phyloP scores from a whole-genome alignment of 352 stramenopile species.

The Pythium phragmitis region DNA sequence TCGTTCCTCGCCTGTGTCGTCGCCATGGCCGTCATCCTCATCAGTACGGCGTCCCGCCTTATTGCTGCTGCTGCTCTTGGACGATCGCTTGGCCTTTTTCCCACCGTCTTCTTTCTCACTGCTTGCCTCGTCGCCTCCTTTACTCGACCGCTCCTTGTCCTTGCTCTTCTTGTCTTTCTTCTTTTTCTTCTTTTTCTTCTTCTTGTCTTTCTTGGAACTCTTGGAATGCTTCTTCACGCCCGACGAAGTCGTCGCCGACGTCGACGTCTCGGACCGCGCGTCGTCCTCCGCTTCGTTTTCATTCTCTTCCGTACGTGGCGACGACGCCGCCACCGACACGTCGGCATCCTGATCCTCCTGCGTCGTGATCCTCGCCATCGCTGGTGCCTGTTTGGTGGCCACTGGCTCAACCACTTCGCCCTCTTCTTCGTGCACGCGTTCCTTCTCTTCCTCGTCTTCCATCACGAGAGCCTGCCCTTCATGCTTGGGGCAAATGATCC shows the following conservation, averaged over 20 bases:
- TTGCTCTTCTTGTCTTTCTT: conserved; percentile 45
- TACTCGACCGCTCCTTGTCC: conserved; percentile 19
- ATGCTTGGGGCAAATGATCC: conserved; percentile 78
- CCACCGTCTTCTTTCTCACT: conserved; percentile 17
- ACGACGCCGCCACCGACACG: conserved; percentile 22
- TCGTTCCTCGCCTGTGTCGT: neutral
- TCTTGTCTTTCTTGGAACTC: conserved; percentile 44
- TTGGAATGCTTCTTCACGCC: conserved; percentile 34
- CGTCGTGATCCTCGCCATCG: conserved; percentile 10
- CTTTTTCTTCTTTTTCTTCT: conserved; percentile 67
- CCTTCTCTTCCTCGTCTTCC: neutral
- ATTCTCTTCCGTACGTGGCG: conserved; percentile 25
- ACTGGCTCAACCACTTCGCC: neutral
- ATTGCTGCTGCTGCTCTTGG: conserved; percentile 14
- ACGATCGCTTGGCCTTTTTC: conserved; percentile 16
- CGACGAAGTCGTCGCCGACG: conserved; percentile 27
- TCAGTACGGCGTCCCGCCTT: conserved; percentile 9
- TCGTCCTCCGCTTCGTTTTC: conserved; percentile 32
- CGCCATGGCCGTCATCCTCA: neutral
- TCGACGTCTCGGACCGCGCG: conserved; percentile 34
- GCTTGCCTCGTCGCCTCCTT: conserved; percentile 24
- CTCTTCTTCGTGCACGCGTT: neutral
- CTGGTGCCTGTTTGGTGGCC: conserved; percentile 13
- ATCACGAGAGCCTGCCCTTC: neutral
- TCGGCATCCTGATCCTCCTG: conserved; percentile 9